Percentiles rank a stretch among this genome's conserved stretches.
Conservation (phyloP, 164 flowering plant genomes). For the Umbilicus rupestris region DNA sequence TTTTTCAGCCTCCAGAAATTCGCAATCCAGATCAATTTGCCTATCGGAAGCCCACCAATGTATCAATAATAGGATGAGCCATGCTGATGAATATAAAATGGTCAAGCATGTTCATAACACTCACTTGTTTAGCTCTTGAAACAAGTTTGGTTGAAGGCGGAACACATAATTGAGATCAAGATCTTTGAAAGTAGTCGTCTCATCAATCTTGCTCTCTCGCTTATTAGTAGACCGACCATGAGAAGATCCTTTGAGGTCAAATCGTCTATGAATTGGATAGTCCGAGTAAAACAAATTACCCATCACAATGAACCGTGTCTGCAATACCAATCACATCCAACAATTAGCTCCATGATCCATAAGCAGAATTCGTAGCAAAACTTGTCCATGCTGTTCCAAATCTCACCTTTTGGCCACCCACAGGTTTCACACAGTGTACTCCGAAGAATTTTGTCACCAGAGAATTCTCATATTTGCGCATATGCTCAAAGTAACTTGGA, state of each 20-base stretch:
- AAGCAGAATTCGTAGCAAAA: neutral
- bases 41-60: slow-evolving; percentile 22
- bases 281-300: slow-evolving; percentile 84
- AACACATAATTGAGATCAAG: slow-evolving; percentile 75
- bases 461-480: slow-evolving; percentile 55
- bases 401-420: slow-evolving; percentile 68
- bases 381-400: neutral
- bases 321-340: slow-evolving; percentile 5
- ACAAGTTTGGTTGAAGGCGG: slow-evolving; percentile 53
- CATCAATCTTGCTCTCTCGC: slow-evolving; percentile 53
- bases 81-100: neutral
- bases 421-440: slow-evolving; percentile 80
- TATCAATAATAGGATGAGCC: neutral
- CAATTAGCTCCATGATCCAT: neutral
- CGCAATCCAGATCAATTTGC: slow-evolving; percentile 78
- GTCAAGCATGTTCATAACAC: slow-evolving; percentile 13
- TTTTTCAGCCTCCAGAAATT: slow-evolving; percentile 71
- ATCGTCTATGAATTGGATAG: slow-evolving; percentile 67
- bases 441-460: slow-evolving; percentile 79
- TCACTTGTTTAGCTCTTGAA: slow-evolving; percentile 61
- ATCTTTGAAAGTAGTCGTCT: slow-evolving; percentile 77
- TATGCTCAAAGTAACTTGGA: slow-evolving; percentile 64
- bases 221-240: slow-evolving; percentile 75
- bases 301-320: slow-evolving; percentile 85
- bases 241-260: slow-evolving; percentile 84